Conservation (phyloP, 75 land plant species). For the Isoetes taiwanensis region DNA sequence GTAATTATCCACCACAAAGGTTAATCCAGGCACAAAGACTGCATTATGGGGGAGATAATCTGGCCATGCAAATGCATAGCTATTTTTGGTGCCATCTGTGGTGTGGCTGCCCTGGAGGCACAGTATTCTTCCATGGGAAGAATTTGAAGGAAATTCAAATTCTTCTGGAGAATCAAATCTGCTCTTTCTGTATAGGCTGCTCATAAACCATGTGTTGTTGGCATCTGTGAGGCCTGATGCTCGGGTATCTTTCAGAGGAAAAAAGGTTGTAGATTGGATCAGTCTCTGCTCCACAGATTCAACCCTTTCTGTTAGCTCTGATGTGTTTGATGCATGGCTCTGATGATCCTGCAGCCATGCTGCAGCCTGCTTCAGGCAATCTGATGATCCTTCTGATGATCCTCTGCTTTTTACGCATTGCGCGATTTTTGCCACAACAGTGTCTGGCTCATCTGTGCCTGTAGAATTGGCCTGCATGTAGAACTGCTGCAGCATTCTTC, state of each 20-base stretch:
- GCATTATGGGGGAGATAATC: constrained; percentile 3
- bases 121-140: constrained; percentile 7
- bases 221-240: constrained; percentile 16
- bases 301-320: too few relatives aligned
- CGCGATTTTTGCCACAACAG: too few relatives aligned
- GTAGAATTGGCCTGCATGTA: too few relatives aligned
- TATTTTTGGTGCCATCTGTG: constrained; percentile 11
- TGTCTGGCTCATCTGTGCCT: too few relatives aligned
- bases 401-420: too few relatives aligned
- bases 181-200: constrained; percentile 30
- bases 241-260: constrained; percentile 44
- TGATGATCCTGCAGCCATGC: too few relatives aligned
- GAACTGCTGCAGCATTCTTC: too few relatives aligned
- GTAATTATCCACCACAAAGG: constrained; percentile 13
- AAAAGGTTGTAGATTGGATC: constrained; percentile 21
- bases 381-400: too few relatives aligned
- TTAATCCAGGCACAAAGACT: constrained; percentile 8
- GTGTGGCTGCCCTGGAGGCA: constrained; percentile 15
- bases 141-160: constrained; percentile 13
- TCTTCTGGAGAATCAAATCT: constrained; percentile 21
- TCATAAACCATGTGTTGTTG: constrained; percentile 78
- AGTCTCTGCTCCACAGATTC: constrained; percentile 16
- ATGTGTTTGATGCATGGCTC: too few relatives aligned
- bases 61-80: constrained; percentile 11
- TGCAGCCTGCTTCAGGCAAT: too few relatives aligned